Evolutionary conservation across 495 filamentous ascomycete genomes (phyloP), one percentile per base, ranked within the genome.

Genomic region (Neurospora intermedia): DNA sequence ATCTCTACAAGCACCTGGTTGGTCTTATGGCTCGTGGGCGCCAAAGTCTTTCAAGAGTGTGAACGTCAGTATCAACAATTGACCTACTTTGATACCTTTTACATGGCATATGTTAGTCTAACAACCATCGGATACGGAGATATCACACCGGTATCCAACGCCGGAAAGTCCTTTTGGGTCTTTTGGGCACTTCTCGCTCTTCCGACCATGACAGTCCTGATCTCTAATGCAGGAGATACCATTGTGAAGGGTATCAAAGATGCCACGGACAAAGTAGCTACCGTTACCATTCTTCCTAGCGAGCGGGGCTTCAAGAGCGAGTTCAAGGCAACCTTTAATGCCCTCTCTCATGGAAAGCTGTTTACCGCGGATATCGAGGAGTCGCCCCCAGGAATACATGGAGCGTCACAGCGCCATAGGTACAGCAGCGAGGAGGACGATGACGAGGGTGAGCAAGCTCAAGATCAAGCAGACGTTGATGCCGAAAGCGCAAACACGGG

Each of bases 51-150:
- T 79, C 81, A 82, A 73, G 78, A 76, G 42, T 83, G 78, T 73
- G 84, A 85, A 74, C 70, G 16, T 16, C 77, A 76, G 6, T 86
- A 85, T 69, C 83, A 85, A 62, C 70, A 83, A 1, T 97, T 93
- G 94, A 86, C 81, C n/a, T 97, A 97, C 76, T 96, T 96, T 73
- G 82, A 90, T 16, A 84, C 88, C 1, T 80, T 97, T 8, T 97
- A 96, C 79, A 96, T 96, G 80, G 80, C 91, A 4, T 97, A 93
- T 78, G 89, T 89, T 4, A 88, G 89, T 4, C 85, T 97, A 43
- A 84, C 94, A 7, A 97, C 94, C 2, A 93, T 97, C 70, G 94
- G 94, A 0, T 97, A 94, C 76, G 94, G 94, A 4, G 93, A 97
- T 74, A 84, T 90, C 41, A 88, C 87, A 41, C 92, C 91, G 0